A percentile compares a stretch with the other conserved stretches of the same genome.
These are phyloP conservation scores for Tetrapisispora arboricola DNA, from an alignment of 805 yeast species.

Conservation along the genomic window DNA sequence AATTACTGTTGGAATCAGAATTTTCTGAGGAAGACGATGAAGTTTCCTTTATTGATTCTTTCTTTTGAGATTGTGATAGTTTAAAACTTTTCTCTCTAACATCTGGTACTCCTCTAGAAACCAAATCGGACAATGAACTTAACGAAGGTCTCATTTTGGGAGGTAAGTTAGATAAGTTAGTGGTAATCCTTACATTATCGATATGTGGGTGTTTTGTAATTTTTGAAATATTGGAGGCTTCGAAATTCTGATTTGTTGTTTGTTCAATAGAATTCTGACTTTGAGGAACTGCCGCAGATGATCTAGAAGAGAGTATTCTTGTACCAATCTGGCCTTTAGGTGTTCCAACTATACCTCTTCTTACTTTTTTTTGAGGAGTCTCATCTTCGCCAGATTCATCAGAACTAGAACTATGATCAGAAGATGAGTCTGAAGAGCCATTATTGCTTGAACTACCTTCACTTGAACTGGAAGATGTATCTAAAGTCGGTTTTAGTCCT, in stretches of 20 bases:
- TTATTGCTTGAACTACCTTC: not conserved
- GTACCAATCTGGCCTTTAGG: slow-evolving; percentile 30
- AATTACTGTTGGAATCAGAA: not conserved
- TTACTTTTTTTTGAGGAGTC: slow-evolving; percentile 21
- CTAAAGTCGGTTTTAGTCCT: slow-evolving; percentile 1
- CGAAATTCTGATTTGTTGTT: no score
- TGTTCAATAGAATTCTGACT: slow-evolving; percentile 5
- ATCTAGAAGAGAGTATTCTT: slow-evolving; percentile 9
- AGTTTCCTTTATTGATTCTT: not conserved
- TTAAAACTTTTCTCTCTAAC: slow-evolving; percentile 38
- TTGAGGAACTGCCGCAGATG: slow-evolving; percentile 12
- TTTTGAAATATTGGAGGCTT: no score
- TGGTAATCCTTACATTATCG: not conserved
- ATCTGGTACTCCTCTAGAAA: slow-evolving; percentile 57
- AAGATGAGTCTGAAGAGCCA: slow-evolving; percentile 2
- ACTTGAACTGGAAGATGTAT: not conserved
- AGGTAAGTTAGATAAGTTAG: slow-evolving; percentile 9
- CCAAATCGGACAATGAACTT: slow-evolving; percentile 47
- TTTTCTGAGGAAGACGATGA: not conserved
- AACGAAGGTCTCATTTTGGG: slow-evolving; percentile 33
- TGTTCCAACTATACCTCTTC: slow-evolving; percentile 38
- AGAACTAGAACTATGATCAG: slow-evolving; percentile 26
- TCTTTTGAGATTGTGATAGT: not conserved
- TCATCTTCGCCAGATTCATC: slow-evolving; percentile 13
- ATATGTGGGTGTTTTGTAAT: slow-evolving; percentile 2